phyloP scores from a whole-genome alignment of 805 yeast genomes.

The Candida namnaoensis region DNA sequence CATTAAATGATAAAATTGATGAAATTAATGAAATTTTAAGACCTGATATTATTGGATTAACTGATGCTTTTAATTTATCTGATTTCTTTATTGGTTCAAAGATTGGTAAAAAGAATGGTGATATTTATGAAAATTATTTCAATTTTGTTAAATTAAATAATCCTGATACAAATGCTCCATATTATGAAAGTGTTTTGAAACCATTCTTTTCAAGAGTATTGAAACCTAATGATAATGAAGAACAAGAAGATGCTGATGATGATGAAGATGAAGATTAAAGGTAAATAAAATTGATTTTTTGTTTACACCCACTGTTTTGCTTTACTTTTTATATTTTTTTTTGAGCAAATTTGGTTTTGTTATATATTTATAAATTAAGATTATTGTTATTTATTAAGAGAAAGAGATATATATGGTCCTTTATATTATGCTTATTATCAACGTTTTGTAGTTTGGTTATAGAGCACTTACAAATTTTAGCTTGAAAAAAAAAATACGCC shows the following conservation, averaged over 20 bases:
- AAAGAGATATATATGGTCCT: too few species aligned
- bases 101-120: conserved; percentile 74
- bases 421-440: too few species aligned
- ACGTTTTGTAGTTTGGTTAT: too few species aligned
- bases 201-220: conserved; percentile 14
- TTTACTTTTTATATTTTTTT: too few species aligned
- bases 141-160: conserved; percentile 37
- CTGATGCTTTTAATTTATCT: conserved; percentile 77
- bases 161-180: background rate
- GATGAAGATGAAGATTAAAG: background rate
- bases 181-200: conserved; percentile 9
- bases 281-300: background rate
- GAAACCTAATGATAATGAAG: conserved; percentile 12
- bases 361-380: too few species aligned
- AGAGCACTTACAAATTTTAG: too few species aligned
- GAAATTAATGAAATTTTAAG: conserved; percentile 46
- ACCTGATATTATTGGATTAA: conserved; percentile 63
- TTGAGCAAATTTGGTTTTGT: too few species aligned
- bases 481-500: too few species aligned
- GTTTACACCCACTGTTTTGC: too few species aligned
- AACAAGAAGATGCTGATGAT: background rate
- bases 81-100: conserved; percentile 79
- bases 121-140: conserved; percentile 74
- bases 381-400: too few species aligned
- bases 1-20: conserved; percentile 15